Evolutionary conservation across 257 asterid genomes (phyloP), one percentile per base, ranked within the genome.

Genomic region (Echium plantagineum): DNA sequence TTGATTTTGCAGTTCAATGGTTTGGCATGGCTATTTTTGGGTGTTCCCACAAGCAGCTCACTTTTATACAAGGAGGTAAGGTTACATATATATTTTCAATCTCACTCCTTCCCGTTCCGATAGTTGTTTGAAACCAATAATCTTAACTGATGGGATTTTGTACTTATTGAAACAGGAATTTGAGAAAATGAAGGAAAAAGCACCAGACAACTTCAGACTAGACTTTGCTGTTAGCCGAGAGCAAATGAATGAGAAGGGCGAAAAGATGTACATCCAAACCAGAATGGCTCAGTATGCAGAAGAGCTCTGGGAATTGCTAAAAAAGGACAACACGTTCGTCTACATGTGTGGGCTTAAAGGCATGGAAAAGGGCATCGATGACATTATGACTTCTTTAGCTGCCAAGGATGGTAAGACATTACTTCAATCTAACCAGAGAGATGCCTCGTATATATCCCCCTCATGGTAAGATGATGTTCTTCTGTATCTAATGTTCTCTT

Each of bases 261-360:
- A 91, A 75, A 91, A 88, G 72, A 91, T 91, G 98, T 91, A 91
- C 84, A 88, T 91, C 71, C 98, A 91, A 65, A 91, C 98, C 15
- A 78, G 95, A 72, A 91, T 91, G 96, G 96, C 98, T 52, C 85
- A 91, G 47, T 91, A 91, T 55, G 96, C 96, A 0, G 89, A 88
- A 65, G 90, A 91, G 83, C 78, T 91, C 6, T 91, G 98, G 98
- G 81, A 80, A 59, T 71, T 91, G 66, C 94, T 91, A 58, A 80
- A 91, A 89, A 85, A 91, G 74, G 96, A 88, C 76, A 88, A 88
- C 85, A 91, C 98, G 6, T 91, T 52, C 15, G 80, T 88, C 20
- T 88, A 91, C 85, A 91, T 91, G 95, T 88, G 98, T 61, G 98
- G 98, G 18, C 93, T 88, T 6, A 91, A 88, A 77, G 96, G 95